A percentile compares a stretch with the other conserved stretches of the same genome.
phyloP scores from a whole-genome alignment of 352 stramenopile species.

The Pythium scleroteichum region DNA sequence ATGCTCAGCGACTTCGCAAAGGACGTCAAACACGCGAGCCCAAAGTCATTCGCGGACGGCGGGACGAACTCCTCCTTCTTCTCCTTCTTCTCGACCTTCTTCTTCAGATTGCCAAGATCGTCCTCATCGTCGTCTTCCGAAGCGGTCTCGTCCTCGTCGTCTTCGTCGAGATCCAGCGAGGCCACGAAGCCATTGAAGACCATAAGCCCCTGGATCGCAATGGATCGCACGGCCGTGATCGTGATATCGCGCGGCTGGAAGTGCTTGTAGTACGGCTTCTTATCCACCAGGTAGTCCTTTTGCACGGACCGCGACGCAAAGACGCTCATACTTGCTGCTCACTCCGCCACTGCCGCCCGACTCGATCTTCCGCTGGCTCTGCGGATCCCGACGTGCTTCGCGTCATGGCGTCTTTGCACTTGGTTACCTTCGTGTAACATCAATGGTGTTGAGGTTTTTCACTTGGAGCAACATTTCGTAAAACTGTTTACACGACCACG shows the following conservation, averaged over 20 bases:
- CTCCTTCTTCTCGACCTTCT: constrained; percentile 25
- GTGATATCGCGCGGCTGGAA: constrained; percentile 72
- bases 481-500: constrained; percentile 27
- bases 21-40: constrained; percentile 47
- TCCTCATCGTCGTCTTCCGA: constrained; percentile 38
- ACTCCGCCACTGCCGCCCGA: neutral
- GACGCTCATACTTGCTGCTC: constrained; percentile 53
- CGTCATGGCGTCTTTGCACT: neutral
- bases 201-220: constrained; percentile 68
- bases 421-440: constrained; percentile 26
- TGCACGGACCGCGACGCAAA: constrained; percentile 24
- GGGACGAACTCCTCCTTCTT: constrained; percentile 45
- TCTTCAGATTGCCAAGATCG: constrained; percentile 21
- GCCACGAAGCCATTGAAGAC: constrained; percentile 80
- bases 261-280: constrained; percentile 87
- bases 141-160: constrained; percentile 47
- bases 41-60: constrained; percentile 63
- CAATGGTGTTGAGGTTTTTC: constrained; percentile 12
- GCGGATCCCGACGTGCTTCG: constrained; percentile 1
- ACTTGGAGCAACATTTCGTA: constrained; percentile 9
- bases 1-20: constrained; percentile 82
- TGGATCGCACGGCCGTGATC: constrained; percentile 61
- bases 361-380: constrained; percentile 2
- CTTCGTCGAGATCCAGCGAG: constrained; percentile 66
- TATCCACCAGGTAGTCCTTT: constrained; percentile 76